Evolutionary conservation across 2,329 filamentous ascomycete species (phyloP).

Genomic region (Hortaea sp.): DNA sequence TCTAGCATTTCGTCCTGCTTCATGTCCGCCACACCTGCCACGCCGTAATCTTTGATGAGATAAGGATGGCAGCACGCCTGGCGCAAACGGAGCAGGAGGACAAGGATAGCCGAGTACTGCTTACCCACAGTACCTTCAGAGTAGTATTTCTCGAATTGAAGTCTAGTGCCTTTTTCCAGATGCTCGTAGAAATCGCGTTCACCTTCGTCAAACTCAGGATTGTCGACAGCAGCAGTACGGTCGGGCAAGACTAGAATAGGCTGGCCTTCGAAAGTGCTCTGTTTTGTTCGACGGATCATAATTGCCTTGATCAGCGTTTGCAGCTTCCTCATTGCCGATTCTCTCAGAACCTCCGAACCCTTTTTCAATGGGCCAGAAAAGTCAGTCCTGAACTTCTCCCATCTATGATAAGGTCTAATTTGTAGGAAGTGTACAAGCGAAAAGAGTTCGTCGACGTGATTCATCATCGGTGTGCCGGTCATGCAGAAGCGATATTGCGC

Average conservation of each 20-base stretch:
- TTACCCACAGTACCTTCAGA: conserved; percentile 56
- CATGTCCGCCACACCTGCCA: conserved; percentile 39
- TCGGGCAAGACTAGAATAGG: conserved; percentile 60
- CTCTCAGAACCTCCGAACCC: conserved; percentile 17
- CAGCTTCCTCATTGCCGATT: conserved; percentile 56
- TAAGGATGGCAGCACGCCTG: conserved; percentile 73
- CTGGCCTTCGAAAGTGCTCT: conserved; percentile 66
- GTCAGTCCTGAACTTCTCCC: conserved; percentile 51
- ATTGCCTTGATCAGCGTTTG: conserved; percentile 69
- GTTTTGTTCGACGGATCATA: conserved; percentile 73
- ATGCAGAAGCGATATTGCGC: conserved; percentile 61
- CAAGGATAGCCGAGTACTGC: conserved; percentile 70
- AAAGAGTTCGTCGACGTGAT: conserved; percentile 66
- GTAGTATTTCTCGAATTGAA: conserved; percentile 69
- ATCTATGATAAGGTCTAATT: conserved; percentile 63
- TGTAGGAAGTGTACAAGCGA: conserved; percentile 67
- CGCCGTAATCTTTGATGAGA: conserved; percentile 56
- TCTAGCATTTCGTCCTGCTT: conserved; percentile 47
- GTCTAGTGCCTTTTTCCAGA: conserved; percentile 55
- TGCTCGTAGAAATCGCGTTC: conserved; percentile 55
- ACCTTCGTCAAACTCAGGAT: conserved; percentile 57
- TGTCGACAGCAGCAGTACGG: conserved; percentile 51
- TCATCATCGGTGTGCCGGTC: conserved; percentile 84
- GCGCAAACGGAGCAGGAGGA: conserved; percentile 68
- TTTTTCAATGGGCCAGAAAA: conserved; percentile 45